Conservation (phyloP, 805 yeast genomes). For the Wickerhamiella qilinensis region DNA sequence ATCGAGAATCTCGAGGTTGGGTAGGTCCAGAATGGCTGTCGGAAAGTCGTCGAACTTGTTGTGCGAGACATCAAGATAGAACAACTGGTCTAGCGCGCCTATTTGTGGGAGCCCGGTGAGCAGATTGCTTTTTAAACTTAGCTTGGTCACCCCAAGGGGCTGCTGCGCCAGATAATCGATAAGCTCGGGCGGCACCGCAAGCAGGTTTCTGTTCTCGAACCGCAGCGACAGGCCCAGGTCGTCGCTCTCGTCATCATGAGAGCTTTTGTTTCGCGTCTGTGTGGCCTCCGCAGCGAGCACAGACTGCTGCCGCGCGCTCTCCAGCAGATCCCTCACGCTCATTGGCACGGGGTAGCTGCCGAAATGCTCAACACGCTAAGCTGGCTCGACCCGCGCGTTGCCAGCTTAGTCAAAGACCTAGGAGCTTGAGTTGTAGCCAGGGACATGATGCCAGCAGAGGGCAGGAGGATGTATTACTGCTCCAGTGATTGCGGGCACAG, state of each 20-base stretch:
- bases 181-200: slow-evolving; percentile 3
- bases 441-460: too few species aligned
- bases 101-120: slow-evolving; percentile 23
- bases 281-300: not conserved
- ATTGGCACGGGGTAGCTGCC: not conserved
- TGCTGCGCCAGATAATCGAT: slow-evolving; percentile 1
- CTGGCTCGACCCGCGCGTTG: too few species aligned
- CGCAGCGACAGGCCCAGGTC: slow-evolving; percentile 3
- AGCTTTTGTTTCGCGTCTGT: too few species aligned
- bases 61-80: slow-evolving; percentile 50
- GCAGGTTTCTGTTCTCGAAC: slow-evolving; percentile 5
- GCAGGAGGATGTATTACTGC: too few species aligned
- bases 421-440: too few species aligned
- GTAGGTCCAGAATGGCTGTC: slow-evolving; percentile 19
- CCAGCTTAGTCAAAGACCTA: too few species aligned
- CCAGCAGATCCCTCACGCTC: slow-evolving; percentile 2
- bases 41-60: slow-evolving; percentile 45
- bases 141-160: slow-evolving; percentile 17
- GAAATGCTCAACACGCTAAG: too few species aligned
- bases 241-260: not conserved
- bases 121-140: slow-evolving; percentile 38
- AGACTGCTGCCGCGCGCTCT: slow-evolving; percentile 3
- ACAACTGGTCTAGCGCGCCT: slow-evolving; percentile 30
- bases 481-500: too few species aligned
- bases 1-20: slow-evolving; percentile 46